Evolutionary conservation across 2,329 filamentous ascomycete species (phyloP).

Genomic region (Fusarium setosum): DNA sequence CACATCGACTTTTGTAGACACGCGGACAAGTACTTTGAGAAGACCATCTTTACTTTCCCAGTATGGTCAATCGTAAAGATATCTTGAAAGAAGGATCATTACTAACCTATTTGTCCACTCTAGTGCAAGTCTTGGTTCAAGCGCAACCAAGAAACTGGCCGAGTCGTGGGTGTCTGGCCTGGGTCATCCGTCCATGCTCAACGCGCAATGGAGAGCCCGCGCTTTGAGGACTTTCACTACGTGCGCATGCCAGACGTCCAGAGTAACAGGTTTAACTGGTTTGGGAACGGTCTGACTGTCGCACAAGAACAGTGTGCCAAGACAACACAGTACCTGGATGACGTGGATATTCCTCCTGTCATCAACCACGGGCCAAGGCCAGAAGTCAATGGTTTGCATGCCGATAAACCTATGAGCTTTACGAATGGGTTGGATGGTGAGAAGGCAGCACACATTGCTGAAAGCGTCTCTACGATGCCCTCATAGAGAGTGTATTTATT

Average conservation of each 20-base stretch:
- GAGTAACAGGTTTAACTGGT: not conserved
- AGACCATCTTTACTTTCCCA: not conserved
- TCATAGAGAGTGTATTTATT: no score
- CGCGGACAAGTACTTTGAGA: not conserved
- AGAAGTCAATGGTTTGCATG: not conserved
- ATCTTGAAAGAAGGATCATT: accelerated
- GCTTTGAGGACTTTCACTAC: not conserved
- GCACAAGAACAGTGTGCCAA: not conserved
- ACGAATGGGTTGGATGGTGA: no score
- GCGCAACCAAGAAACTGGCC: not conserved
- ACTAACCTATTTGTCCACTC: not conserved
- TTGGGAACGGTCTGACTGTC: not conserved
- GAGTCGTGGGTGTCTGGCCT: not conserved
- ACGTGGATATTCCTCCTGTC: not conserved
- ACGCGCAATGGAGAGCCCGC: not conserved
- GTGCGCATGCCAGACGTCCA: not conserved
- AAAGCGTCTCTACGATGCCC: no score
- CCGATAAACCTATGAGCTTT: not conserved
- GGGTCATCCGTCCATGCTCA: not conserved
- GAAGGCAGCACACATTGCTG: no score
- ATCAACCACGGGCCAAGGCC: not conserved
- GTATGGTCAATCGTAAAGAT: not conserved
- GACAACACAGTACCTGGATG: not conserved
- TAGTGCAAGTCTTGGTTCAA: not conserved
- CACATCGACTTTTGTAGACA: not conserved